These are phyloP conservation scores for Astrothelium subdiscretum DNA, from an alignment of 495 filamentous ascomycete species.

Conservation along the genomic window DNA sequence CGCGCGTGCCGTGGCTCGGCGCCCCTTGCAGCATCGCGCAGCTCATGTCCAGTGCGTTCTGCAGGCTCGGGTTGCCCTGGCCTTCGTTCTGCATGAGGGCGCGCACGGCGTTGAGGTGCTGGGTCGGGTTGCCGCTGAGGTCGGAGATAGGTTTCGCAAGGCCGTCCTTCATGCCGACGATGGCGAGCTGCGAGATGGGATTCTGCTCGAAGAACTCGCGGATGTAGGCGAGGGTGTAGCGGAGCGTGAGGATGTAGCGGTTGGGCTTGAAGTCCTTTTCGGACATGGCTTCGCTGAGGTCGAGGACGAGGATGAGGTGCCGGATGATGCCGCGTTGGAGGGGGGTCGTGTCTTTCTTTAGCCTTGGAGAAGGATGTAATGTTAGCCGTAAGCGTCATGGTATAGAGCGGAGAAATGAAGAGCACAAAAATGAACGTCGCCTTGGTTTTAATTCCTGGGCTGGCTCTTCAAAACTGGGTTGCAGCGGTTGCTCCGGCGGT, in stretches of 20 bases:
- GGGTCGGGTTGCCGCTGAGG: conserved; percentile 79
- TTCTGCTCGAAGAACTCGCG: conserved; percentile 97
- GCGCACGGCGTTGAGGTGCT: conserved; percentile 70
- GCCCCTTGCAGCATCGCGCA: conserved; percentile 81
- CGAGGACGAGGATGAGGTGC: conserved; percentile 82
- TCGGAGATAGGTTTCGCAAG: conserved; percentile 75
- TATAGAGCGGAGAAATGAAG: neutral
- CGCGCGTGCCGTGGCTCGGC: conserved; percentile 83
- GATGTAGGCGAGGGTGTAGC: conserved; percentile 79
- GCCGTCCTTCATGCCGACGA: conserved; percentile 83
- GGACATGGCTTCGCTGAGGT: conserved; percentile 83
- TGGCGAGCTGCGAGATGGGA: conserved; percentile 89
- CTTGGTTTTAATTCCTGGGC: neutral
- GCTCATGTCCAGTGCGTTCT: conserved; percentile 93
- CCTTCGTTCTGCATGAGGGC: conserved; percentile 64
- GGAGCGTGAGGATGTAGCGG: conserved; percentile 67
- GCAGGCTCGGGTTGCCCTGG: conserved; percentile 77
- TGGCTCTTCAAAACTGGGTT: no score
- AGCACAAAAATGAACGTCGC: neutral
- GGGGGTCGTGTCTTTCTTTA: conserved; percentile 85
- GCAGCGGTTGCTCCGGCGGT: no score
- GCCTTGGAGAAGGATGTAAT: conserved; percentile 30
- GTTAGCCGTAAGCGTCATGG: neutral
- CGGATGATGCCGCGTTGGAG: conserved; percentile 94
- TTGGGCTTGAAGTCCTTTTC: conserved; percentile 91